Conservation (phyloP, 2,329 filamentous ascomycete species). For the Fusarium verticillioides region DNA sequence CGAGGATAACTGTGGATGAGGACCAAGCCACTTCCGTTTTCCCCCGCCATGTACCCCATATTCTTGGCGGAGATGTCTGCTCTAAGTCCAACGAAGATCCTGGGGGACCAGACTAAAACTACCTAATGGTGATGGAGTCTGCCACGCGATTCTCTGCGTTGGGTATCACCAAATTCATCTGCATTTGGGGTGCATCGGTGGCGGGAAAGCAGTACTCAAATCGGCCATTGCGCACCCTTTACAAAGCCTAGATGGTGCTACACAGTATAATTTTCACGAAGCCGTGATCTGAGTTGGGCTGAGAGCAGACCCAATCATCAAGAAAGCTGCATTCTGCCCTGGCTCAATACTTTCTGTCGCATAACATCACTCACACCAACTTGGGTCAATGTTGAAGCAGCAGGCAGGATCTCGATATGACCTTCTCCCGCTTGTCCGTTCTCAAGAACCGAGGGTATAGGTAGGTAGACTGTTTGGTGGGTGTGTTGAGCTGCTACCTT, state of each 20-base stretch:
- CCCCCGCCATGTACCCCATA: constrained; percentile 36
- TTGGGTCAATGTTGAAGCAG: background rate
- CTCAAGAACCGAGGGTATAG: constrained; percentile 13
- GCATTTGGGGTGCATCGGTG: constrained; percentile 1
- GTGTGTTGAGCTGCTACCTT: background rate
- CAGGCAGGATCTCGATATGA: background rate
- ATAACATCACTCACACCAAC: constrained; percentile 1
- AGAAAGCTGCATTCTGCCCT: constrained; percentile 1
- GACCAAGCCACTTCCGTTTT: constrained; percentile 30
- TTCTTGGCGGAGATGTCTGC: constrained; percentile 29
- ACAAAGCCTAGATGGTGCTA: constrained; percentile 1
- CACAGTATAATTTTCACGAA: background rate
- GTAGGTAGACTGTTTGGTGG: background rate
- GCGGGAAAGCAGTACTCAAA: constrained; percentile 2
- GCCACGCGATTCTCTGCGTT: background rate
- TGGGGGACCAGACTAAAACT: constrained; percentile 4
- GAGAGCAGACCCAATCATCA: constrained; percentile 12
- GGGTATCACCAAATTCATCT: constrained; percentile 13
- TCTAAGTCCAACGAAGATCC: background rate
- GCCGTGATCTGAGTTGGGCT: constrained; percentile 7
- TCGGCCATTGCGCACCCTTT: constrained; percentile 13
- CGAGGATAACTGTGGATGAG: constrained; percentile 5
- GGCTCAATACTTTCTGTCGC: constrained; percentile 7
- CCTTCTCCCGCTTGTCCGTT: constrained; percentile 21
- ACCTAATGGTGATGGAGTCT: constrained; percentile 9